Evolutionary conservation across 1,284 basidiomycete species (phyloP).

Genomic region (Rhodotorula sp.): DNA sequence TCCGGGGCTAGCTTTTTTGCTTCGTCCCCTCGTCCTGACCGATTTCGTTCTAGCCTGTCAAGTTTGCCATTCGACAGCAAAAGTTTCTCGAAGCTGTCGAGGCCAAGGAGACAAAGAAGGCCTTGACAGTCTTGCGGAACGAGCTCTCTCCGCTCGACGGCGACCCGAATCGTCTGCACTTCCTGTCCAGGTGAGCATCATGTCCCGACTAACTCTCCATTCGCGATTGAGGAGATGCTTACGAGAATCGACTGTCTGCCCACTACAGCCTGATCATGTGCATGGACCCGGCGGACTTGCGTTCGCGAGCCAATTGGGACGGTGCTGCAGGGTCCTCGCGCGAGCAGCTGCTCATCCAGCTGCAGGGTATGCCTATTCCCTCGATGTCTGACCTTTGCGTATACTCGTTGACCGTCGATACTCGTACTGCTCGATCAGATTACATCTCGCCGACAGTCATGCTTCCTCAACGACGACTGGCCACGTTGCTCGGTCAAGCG

Average conservation of each 20-base stretch:
- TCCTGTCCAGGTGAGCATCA: slow-evolving; percentile 69
- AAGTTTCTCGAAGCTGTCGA: slow-evolving; percentile 96
- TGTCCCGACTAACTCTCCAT: too few species aligned
- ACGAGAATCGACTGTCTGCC: neutral
- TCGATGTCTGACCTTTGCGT: neutral
- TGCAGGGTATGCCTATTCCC: slow-evolving; percentile 64
- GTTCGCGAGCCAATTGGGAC: slow-evolving; percentile 80
- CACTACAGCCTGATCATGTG: slow-evolving; percentile 80
- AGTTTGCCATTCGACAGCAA: slow-evolving; percentile 86
- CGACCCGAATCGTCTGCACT: slow-evolving; percentile 74
- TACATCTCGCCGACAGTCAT: slow-evolving; percentile 85
- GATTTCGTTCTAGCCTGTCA: slow-evolving; percentile 59
- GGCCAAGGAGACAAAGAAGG: slow-evolving; percentile 71
- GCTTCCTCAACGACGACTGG: slow-evolving; percentile 85
- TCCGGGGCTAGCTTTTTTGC: too few species aligned
- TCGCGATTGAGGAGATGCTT: neutral
- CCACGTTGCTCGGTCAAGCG: slow-evolving; percentile 82
- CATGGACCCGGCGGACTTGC: slow-evolving; percentile 75
- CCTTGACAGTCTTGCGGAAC: slow-evolving; percentile 78
- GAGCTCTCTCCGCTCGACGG: slow-evolving; percentile 77
- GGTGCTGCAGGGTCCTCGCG: slow-evolving; percentile 79
- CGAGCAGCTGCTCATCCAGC: slow-evolving; percentile 66
- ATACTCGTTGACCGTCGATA: neutral
- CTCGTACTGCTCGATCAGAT: slow-evolving; percentile 53
- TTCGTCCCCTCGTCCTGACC: neutral